A percentile compares a stretch with the other conserved stretches of the same genome.
phyloP scores from a whole-genome alignment of 2,329 filamentous ascomycete genomes.

The Cladosporium cucumerinum region DNA sequence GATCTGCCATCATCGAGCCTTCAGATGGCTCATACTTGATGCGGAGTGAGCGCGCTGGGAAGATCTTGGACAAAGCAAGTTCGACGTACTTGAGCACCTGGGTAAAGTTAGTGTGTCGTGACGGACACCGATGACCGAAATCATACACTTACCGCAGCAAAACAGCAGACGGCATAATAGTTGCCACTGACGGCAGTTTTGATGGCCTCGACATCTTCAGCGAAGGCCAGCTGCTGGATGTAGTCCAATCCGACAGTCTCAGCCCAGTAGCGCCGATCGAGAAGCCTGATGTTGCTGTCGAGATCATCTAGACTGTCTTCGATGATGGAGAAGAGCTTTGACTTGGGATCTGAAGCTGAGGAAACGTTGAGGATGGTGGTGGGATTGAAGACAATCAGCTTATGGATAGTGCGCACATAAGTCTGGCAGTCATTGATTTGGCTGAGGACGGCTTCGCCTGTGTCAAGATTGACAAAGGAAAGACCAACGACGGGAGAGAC shows the following conservation, averaged over 20 bases:
- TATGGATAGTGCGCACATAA: constrained; percentile 83
- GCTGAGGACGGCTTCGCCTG: constrained; percentile 78
- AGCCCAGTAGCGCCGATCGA: constrained; percentile 81
- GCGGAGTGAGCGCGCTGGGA: constrained; percentile 74
- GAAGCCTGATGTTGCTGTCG: constrained; percentile 53
- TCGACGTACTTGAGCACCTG: constrained; percentile 82
- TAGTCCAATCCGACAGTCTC: constrained; percentile 74
- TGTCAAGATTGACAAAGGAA: constrained; percentile 82
- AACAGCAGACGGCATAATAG: constrained; percentile 79
- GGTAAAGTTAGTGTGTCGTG: constrained; percentile 18
- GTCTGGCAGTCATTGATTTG: constrained; percentile 93
- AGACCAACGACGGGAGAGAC: constrained; percentile 80
- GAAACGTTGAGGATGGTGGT: constrained; percentile 75
- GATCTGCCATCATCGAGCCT: constrained; percentile 92
- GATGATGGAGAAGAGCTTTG: constrained; percentile 70
- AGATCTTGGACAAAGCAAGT: constrained; percentile 62
- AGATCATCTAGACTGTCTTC: constrained; percentile 67
- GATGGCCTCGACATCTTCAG: constrained; percentile 74
- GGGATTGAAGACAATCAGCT: constrained; percentile 76
- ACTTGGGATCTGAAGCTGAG: constrained; percentile 66
- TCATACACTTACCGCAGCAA: constrained; percentile 67
- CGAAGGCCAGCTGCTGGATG: constrained; percentile 74
- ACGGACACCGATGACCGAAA: background rate
- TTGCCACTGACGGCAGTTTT: constrained; percentile 78
- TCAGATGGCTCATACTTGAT: constrained; percentile 85